Evolutionary conservation across 2,329 filamentous ascomycete genomes (phyloP), one percentile per base, ranked within the genome.

Genomic region (Mycosphaerella sp.): DNA sequence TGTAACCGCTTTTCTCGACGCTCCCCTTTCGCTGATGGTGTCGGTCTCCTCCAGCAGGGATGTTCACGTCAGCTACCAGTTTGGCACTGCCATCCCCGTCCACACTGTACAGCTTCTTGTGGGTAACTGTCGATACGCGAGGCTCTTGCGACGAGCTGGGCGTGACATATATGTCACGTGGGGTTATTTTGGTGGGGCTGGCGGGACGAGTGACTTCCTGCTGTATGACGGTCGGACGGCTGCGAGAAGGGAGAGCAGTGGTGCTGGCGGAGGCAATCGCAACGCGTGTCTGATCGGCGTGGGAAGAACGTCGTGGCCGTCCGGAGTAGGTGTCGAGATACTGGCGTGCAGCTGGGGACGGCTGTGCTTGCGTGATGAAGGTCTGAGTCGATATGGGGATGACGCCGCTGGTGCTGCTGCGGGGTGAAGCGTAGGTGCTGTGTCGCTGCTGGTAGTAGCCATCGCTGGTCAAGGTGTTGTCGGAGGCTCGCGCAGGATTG

Each of bases 41-140:
- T 49, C 67, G 55, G 30, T 72, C 67, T 37, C 65, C 64, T 44
- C 70, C 69, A n/a, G 67, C 64, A 46, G 69, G 67, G 53, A 68
- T 67, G 51, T 67, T 66, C 47, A 67, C 61, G 47, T 69, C 65
- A 37, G 66, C 66, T n/a, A 69, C 65, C 13, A 70, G 59, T 54
- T 68, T 69, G 41, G 63, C 62, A 28, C 53, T 57, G 14, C 67
- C 68, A 49, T 75, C 71, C 43, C 74, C 71, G 45, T 75, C 73
- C 9, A 76, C 70, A 54, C 71, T 74, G 62, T 76, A 76, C 18
- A 76, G 65, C 58, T 73, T 74, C 61, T 73, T 75, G 57, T 75
- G 72, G 27, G 70, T 66, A 6, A 55, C 55, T 7, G 55, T 52
- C 21, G 52, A 49, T 12, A 52, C 56, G 14, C 57, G 57, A 16